Conservation (phyloP, 371 early-diverging fungal genomes). For the Chytridiales sp. region DNA sequence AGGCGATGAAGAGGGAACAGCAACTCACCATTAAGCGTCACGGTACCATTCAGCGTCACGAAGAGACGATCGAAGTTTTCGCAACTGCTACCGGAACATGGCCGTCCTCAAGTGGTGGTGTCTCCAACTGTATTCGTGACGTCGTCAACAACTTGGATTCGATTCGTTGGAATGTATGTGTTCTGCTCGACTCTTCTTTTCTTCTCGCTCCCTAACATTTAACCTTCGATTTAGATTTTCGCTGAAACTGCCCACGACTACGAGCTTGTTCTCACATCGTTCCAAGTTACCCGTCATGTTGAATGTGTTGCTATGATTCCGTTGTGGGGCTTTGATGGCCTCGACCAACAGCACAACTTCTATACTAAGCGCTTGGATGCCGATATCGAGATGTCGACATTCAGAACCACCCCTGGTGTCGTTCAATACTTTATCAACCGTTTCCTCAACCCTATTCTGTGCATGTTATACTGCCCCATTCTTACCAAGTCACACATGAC, state of each 20-base stretch:
- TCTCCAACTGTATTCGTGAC: constrained; percentile 7
- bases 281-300: not conserved
- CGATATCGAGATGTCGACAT: not conserved
- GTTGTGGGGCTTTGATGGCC: constrained; percentile 10
- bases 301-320: not conserved
- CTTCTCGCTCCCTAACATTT: too few relatives aligned
- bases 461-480: too few relatives aligned
- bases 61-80: not conserved
- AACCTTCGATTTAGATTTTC: not conserved
- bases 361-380: not conserved
- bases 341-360: not conserved
- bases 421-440: too few relatives aligned
- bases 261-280: constrained; percentile 5
- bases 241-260: constrained; percentile 9
- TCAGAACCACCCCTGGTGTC: not conserved
- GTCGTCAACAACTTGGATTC: not conserved
- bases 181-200: not conserved
- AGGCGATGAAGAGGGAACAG: too few relatives aligned
- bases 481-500: too few relatives aligned
- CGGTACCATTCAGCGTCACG: too few relatives aligned
- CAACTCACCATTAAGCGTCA: too few relatives aligned
- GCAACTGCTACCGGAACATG: constrained; percentile 6
- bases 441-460: too few relatives aligned
- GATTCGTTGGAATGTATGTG: constrained; percentile 1
- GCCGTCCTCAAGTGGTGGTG: constrained; percentile 4